Conservation (phyloP, 345 rosid species). For the Lenwebbia sp. region DNA sequence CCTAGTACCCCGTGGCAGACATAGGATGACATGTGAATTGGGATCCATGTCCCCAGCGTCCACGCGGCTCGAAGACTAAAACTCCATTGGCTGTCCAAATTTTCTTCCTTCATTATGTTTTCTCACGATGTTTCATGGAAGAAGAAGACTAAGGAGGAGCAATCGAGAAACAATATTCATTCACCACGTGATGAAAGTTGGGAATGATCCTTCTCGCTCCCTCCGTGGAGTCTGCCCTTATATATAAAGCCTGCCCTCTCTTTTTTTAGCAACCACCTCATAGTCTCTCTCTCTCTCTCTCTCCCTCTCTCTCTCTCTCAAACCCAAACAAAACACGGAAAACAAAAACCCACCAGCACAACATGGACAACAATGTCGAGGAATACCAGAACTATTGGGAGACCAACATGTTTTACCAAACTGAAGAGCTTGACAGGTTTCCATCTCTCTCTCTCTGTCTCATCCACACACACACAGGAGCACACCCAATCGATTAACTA, state of each 20-base stretch:
- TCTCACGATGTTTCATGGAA: not conserved
- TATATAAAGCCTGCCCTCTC: not conserved
- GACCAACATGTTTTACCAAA: conserved; percentile 40
- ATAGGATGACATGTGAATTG: not conserved
- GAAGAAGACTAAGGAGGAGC: not conserved
- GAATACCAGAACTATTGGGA: conserved; percentile 61
- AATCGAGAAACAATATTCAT: not conserved
- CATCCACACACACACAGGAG: not conserved
- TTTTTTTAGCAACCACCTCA: not conserved
- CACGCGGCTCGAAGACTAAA: not conserved
- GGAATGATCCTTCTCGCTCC: not conserved
- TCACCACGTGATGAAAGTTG: not conserved
- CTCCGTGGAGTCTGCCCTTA: not conserved
- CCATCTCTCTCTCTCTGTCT: not conserved
- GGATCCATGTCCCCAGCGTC: not conserved
- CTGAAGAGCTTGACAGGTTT: conserved; percentile 37
- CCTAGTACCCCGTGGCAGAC: not conserved
- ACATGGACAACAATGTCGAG: conserved; percentile 20
- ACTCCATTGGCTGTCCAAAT: not conserved
- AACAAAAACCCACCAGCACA: not conserved
- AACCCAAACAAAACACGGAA: not conserved
- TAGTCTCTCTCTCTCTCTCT: not conserved
- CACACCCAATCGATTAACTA: not conserved
- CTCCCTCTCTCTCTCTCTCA: not conserved
- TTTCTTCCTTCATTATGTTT: not conserved